These are phyloP conservation scores for Tylopilus sp. DNA, from an alignment of 1,284 basidiomycete species.

Conservation along the genomic window DNA sequence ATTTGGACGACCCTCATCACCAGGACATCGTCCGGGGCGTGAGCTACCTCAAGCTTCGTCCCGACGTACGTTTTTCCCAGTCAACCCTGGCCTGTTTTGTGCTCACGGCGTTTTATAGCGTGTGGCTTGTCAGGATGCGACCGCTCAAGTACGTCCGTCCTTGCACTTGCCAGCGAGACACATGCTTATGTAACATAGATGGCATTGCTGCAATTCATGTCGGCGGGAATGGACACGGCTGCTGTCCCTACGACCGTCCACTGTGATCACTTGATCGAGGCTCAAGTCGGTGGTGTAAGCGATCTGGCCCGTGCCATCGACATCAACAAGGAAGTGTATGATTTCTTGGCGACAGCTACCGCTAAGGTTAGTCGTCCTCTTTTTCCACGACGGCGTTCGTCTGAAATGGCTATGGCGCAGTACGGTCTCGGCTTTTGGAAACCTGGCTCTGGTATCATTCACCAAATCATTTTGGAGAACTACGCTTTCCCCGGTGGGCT, in stretches of 20 bases:
- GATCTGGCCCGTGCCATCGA: constrained; percentile 91
- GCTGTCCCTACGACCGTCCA: constrained; percentile 97
- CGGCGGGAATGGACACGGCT: constrained; percentile 95
- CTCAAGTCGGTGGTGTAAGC: constrained; percentile 88
- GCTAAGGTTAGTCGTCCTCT: constrained; percentile 62
- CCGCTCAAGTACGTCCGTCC: constrained; percentile 68
- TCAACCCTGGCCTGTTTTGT: neutral
- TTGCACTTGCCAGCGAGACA: no score
- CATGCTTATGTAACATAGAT: constrained; percentile 61
- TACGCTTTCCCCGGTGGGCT: constrained; percentile 98
- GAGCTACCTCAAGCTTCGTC: constrained; percentile 93
- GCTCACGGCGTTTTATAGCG: constrained; percentile 51
- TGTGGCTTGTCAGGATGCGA: constrained; percentile 99
- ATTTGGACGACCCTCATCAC: constrained; percentile 89
- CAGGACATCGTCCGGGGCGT: constrained; percentile 85
- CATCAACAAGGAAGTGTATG: constrained; percentile 99
- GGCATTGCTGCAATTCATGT: constrained; percentile 99
- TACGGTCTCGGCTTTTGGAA: constrained; percentile 99
- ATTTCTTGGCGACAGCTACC: constrained; percentile 96
- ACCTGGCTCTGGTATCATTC: constrained; percentile 97
- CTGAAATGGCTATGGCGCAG: constrained; percentile 34
- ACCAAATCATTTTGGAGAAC: constrained; percentile 98
- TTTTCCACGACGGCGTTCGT: neutral
- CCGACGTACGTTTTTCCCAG: constrained; percentile 63
- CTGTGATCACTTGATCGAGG: constrained; percentile 99